phyloP scores from a whole-genome alignment of 176 grass and related monocot species.

The Elymus sibiricus region DNA sequence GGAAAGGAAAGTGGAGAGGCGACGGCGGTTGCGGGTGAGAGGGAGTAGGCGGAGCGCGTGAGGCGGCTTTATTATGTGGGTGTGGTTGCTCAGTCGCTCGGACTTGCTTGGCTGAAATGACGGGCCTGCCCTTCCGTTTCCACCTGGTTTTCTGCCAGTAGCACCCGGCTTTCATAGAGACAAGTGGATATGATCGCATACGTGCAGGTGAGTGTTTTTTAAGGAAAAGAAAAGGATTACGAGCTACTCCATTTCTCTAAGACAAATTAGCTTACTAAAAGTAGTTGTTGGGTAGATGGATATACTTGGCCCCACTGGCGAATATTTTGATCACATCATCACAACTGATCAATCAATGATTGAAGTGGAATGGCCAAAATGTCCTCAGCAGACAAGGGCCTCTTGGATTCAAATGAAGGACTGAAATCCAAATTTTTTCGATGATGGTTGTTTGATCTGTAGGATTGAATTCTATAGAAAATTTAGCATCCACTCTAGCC shows the following conservation, averaged over 20 bases:
- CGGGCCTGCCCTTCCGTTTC: constrained; percentile 11
- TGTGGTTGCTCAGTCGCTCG: background rate
- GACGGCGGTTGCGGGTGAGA: constrained; percentile 21
- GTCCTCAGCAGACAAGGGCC: too few relatives aligned
- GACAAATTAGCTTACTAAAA: too few relatives aligned
- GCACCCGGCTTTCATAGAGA: background rate
- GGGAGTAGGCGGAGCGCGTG: background rate
- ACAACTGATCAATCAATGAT: too few relatives aligned
- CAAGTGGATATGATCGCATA: background rate
- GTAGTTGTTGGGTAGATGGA: background rate
- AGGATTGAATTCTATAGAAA: too few relatives aligned
- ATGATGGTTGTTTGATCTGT: too few relatives aligned
- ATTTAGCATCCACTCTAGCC: too few relatives aligned
- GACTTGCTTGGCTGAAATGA: constrained; percentile 13
- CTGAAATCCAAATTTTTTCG: too few relatives aligned
- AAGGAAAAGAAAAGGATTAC: too few relatives aligned
- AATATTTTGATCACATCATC: background rate
- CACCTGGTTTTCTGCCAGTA: background rate
- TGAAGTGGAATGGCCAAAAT: too few relatives aligned
- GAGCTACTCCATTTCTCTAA: too few relatives aligned
- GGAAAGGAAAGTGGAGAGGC: constrained; percentile 12
- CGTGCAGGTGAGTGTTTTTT: background rate
- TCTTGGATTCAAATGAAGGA: too few relatives aligned
- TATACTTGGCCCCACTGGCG: background rate
- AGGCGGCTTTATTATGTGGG: constrained; percentile 20